phyloP scores from a whole-genome alignment of 495 filamentous ascomycete species.

The Thozetella sp. region DNA sequence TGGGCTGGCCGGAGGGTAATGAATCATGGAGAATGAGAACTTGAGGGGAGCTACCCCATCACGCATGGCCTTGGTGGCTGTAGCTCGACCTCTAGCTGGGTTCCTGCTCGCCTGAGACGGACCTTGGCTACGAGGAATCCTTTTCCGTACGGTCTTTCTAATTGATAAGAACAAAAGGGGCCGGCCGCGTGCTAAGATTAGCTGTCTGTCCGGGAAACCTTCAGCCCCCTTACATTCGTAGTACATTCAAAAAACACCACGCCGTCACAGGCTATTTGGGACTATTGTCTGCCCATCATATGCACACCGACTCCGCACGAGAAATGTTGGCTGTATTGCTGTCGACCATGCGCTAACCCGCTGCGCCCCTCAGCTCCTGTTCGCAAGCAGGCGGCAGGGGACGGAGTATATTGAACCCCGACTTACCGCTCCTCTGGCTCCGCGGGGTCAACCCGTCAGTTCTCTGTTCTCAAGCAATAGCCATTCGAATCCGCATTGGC shows the following conservation, averaged over 20 bases:
- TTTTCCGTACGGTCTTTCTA: conserved; percentile 16
- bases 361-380: too few species aligned
- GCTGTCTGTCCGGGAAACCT: conserved; percentile 11
- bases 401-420: too few species aligned
- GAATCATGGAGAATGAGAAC: conserved; percentile 3
- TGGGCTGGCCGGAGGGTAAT: conserved; percentile 3
- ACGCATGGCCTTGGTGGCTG: conserved; percentile 9
- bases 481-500: too few species aligned
- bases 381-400: too few species aligned
- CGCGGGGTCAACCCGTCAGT: too few species aligned
- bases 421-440: too few species aligned
- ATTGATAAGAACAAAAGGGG: conserved; percentile 13
- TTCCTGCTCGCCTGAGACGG: conserved; percentile 8
- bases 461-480: too few species aligned
- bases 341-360: too few species aligned
- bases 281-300: too few species aligned
- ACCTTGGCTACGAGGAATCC: conserved; percentile 11
- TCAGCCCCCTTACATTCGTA: conserved; percentile 12
- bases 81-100: conserved; percentile 9
- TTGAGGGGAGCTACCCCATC: neutral
- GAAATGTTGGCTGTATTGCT: too few species aligned
- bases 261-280: neutral
- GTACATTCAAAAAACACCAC: conserved; percentile 17
- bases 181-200: conserved; percentile 17
- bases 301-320: too few species aligned